phyloP scores from a whole-genome alignment of 2,329 filamentous ascomycete species.

The Lasiodiplodia sp. region DNA sequence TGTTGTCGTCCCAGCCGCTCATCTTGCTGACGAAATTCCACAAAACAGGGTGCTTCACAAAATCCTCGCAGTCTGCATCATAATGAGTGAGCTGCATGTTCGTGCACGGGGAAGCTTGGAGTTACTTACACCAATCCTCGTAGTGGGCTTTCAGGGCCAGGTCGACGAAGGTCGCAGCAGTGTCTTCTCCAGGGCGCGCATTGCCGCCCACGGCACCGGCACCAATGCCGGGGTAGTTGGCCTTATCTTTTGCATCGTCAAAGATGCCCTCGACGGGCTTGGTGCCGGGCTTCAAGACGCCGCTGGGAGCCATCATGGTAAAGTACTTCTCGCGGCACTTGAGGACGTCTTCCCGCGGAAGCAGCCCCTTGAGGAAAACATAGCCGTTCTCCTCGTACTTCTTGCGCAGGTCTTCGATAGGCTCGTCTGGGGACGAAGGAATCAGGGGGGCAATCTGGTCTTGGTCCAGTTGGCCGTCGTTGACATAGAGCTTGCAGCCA shows the following conservation, averaged over 20 bases:
- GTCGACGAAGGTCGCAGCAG: conserved; percentile 56
- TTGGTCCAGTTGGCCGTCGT: conserved; percentile 56
- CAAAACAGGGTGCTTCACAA: conserved; percentile 62
- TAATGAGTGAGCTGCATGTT: neutral
- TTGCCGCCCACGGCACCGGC: conserved; percentile 52
- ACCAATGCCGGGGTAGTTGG: conserved; percentile 62
- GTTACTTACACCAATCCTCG: conserved; percentile 39
- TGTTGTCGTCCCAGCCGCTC: conserved; percentile 62
- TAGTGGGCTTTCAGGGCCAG: conserved; percentile 62
- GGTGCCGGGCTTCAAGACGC: conserved; percentile 62
- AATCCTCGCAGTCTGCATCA: conserved; percentile 39
- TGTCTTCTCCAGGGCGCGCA: conserved; percentile 52
- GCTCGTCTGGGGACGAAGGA: conserved; percentile 53
- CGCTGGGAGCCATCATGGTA: conserved; percentile 60
- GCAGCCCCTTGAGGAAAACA: conserved; percentile 61
- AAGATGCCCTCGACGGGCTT: conserved; percentile 63
- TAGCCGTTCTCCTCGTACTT: conserved; percentile 61
- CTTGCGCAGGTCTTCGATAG: conserved; percentile 57
- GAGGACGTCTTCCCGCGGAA: conserved; percentile 62
- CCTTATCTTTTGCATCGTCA: conserved; percentile 50
- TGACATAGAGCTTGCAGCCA: conserved; percentile 50
- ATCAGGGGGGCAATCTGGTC: conserved; percentile 53
- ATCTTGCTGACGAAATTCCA: conserved; percentile 59
- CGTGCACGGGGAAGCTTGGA: too few relatives aligned
- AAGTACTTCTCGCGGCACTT: conserved; percentile 62